phyloP scores from a whole-genome alignment of 2,329 filamentous ascomycete species.

The Venturia oleaginea region DNA sequence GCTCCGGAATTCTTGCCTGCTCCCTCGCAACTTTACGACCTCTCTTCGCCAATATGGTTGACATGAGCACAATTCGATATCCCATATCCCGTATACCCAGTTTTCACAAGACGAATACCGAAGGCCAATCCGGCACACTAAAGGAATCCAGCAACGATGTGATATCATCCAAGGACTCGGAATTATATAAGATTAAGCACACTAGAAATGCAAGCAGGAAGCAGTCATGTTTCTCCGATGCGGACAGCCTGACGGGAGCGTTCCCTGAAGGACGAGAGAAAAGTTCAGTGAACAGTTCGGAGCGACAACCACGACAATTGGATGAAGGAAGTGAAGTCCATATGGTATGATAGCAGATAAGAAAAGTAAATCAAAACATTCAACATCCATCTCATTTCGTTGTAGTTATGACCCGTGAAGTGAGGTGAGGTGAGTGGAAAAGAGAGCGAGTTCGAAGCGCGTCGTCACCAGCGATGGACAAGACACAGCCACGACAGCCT shows the following conservation, averaged over 20 bases:
- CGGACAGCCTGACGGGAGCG: not conserved
- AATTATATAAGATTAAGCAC: not conserved
- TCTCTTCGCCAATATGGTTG: slow-evolving; percentile 10
- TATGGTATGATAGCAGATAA: not conserved
- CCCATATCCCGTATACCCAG: not conserved
- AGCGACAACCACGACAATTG: not conserved
- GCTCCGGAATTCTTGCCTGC: slow-evolving; percentile 13
- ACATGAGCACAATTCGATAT: not conserved
- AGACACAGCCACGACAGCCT: not conserved
- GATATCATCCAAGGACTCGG: not conserved
- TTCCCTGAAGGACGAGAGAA: not conserved
- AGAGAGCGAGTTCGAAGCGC: not conserved
- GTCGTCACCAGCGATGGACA: not conserved
- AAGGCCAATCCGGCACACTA: not conserved
- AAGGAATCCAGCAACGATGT: not conserved
- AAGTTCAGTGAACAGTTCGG: not conserved
- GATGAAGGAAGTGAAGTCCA: not conserved
- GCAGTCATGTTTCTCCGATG: not conserved
- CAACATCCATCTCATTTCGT: too few species aligned
- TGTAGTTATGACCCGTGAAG: not conserved
- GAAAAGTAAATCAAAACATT: not conserved
- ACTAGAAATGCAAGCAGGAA: not conserved
- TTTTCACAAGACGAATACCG: not conserved
- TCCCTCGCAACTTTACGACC: slow-evolving; percentile 15
- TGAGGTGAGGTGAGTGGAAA: not conserved